Conservation (phyloP, 2,329 filamentous ascomycete species). For the Pseudocercospora vitis region DNA sequence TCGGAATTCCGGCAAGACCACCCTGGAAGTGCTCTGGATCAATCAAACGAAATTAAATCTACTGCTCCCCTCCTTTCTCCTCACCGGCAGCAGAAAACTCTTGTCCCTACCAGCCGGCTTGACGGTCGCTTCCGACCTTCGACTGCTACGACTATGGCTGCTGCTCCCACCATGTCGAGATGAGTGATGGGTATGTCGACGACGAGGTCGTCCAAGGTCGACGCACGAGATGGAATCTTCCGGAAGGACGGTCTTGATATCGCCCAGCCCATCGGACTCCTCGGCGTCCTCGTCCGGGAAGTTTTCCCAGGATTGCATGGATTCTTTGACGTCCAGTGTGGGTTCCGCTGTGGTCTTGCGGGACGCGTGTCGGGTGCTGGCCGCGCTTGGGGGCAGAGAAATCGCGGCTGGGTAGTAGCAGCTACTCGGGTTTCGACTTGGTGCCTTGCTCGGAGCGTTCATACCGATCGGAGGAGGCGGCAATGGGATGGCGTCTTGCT, state of each 20-base stretch:
- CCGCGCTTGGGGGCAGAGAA: slow-evolving; percentile 23
- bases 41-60: slow-evolving; percentile 18
- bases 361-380: slow-evolving; percentile 3
- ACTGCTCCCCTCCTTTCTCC: slow-evolving; percentile 32
- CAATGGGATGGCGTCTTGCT: slow-evolving; percentile 14
- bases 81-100: slow-evolving; percentile 32
- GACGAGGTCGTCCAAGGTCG: slow-evolving; percentile 16
- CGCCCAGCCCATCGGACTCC: slow-evolving; percentile 41
- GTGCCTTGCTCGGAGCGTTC: slow-evolving; percentile 17
- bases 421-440: slow-evolving; percentile 15
- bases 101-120: slow-evolving; percentile 26
- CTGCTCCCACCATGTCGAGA: slow-evolving; percentile 19
- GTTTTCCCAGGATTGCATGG: slow-evolving; percentile 21
- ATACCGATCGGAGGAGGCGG: slow-evolving; percentile 16
- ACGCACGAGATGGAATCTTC: slow-evolving; percentile 52
- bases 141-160: slow-evolving; percentile 16
- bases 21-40: background rate
- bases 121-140: slow-evolving; percentile 29
- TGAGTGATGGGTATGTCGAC: slow-evolving; percentile 15
- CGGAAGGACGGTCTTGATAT: slow-evolving; percentile 48
- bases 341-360: slow-evolving; percentile 1
- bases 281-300: slow-evolving; percentile 26
- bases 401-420: slow-evolving; percentile 31
- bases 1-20: slow-evolving; percentile 4
- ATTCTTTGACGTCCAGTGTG: slow-evolving; percentile 1